Evolutionary conservation across 2,329 filamentous ascomycete genomes (phyloP).

Genomic region (Rhinocladiella mackenziei): DNA sequence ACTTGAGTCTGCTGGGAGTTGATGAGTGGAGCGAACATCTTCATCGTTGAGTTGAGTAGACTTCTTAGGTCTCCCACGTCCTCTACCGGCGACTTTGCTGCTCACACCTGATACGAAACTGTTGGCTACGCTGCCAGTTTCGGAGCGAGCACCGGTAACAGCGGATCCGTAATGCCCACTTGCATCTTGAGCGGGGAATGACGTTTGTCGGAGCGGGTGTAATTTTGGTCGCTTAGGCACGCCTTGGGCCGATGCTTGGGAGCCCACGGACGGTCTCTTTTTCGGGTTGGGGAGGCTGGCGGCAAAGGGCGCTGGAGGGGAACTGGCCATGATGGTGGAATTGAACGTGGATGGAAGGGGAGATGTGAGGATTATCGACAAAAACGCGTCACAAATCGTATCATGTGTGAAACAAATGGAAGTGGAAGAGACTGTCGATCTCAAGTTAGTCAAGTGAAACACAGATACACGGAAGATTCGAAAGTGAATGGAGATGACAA

Average conservation of each 20-base stretch:
- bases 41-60: constrained; percentile 26
- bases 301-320: constrained; percentile 27
- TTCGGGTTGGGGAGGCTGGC: constrained; percentile 33
- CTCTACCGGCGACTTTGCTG: constrained; percentile 23
- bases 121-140: constrained; percentile 28
- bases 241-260: constrained; percentile 34
- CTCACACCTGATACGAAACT: constrained; percentile 23
- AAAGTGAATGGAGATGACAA: too few species aligned
- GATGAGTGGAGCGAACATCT: constrained; percentile 15
- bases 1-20: constrained; percentile 9
- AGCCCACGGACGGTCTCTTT: constrained; percentile 43
- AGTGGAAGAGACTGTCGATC: too few species aligned
- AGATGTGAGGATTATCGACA: too few species aligned
- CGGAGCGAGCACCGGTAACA: constrained; percentile 26
- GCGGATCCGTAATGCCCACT: constrained; percentile 16
- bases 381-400: too few species aligned
- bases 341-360: too few species aligned
- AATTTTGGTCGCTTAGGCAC: constrained; percentile 32
- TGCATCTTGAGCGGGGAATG: constrained; percentile 36
- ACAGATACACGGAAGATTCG: too few species aligned
- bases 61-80: constrained; percentile 28
- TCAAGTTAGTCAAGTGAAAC: too few species aligned
- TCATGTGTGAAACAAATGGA: too few species aligned
- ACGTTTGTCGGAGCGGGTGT: constrained; percentile 48
- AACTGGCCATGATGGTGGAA: constrained; percentile 24